These are phyloP conservation scores for Antarctomyces pellizariae DNA, from an alignment of 495 filamentous ascomycete genomes.

Conservation along the genomic window DNA sequence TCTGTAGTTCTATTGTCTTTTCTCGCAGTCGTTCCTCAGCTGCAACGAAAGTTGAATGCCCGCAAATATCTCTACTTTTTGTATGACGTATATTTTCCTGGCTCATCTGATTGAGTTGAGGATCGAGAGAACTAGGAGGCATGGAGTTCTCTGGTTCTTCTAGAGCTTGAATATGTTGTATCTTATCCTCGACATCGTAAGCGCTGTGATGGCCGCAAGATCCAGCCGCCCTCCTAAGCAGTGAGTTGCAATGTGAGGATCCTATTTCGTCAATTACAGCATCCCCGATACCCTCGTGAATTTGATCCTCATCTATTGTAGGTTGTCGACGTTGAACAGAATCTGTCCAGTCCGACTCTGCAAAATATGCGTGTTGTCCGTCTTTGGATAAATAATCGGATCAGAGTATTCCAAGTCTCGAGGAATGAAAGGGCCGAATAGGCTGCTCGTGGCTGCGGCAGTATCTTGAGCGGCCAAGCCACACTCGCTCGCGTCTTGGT, in stretches of 20 bases:
- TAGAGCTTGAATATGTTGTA: slow-evolving; percentile 9
- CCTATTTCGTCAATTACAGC: no score
- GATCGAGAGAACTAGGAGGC: no score
- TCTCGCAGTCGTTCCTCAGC: neutral
- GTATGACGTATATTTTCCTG: no score
- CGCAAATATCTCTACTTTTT: no score
- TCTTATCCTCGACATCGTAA: neutral
- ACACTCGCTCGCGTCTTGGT: neutral
- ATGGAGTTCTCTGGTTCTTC: no score
- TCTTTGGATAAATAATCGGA: slow-evolving; percentile 1
- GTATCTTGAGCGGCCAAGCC: neutral
- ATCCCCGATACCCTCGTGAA: no score
- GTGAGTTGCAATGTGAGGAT: no score
- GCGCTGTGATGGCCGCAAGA: neutral
- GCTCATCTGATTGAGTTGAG: no score
- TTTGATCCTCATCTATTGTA: no score
- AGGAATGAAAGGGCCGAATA: neutral
- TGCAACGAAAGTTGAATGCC: neutral
- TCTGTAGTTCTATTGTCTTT: neutral
- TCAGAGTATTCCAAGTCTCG: neutral
- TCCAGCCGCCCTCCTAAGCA: neutral
- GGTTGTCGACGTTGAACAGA: no score
- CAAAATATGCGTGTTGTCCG: neutral
- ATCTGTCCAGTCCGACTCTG: no score
- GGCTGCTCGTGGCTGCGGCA: neutral